A percentile compares a stretch with the other conserved stretches of the same genome.
phyloP scores from a whole-genome alignment of 2,329 filamentous ascomycete species.

The Cercospora sp. region DNA sequence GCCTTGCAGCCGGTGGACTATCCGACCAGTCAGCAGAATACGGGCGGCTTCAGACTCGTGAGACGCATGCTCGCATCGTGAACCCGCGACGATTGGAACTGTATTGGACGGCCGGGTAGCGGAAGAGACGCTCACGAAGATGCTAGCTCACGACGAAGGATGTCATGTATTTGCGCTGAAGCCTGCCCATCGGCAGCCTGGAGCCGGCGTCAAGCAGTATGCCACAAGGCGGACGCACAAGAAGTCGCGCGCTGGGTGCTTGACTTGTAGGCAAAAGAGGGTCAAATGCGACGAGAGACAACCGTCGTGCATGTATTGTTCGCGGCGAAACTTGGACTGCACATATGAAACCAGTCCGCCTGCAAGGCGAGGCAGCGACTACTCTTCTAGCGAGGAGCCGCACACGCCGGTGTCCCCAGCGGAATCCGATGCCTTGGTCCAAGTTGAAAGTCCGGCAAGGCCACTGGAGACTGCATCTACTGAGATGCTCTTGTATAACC shows the following conservation, averaged over 20 bases:
- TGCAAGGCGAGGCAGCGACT: background rate
- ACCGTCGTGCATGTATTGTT: slow-evolving; percentile 14
- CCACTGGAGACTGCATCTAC: slow-evolving; percentile 6
- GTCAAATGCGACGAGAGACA: slow-evolving; percentile 20
- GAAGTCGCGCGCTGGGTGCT: slow-evolving; percentile 26
- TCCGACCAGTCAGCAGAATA: background rate
- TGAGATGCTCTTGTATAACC: slow-evolving; percentile 12
- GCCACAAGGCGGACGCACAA: slow-evolving; percentile 15
- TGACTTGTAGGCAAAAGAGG: slow-evolving; percentile 23
- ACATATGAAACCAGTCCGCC: slow-evolving; percentile 10
- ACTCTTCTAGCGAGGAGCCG: background rate
- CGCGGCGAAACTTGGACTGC: slow-evolving; percentile 6
- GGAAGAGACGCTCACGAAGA: background rate
- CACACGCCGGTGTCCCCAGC: background rate
- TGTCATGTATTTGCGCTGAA: slow-evolving; percentile 9
- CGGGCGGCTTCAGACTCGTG: background rate
- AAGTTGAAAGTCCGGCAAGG: background rate
- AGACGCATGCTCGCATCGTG: background rate
- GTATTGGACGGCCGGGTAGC: background rate
- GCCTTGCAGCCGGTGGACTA: background rate
- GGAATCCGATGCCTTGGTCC: background rate
- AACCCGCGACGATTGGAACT: background rate
- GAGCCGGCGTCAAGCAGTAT: background rate
- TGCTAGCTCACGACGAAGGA: background rate
- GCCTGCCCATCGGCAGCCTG: background rate